These are phyloP conservation scores for Daldinia sp. DNA, from an alignment of 2,329 filamentous ascomycete species.

Conservation along the genomic window DNA sequence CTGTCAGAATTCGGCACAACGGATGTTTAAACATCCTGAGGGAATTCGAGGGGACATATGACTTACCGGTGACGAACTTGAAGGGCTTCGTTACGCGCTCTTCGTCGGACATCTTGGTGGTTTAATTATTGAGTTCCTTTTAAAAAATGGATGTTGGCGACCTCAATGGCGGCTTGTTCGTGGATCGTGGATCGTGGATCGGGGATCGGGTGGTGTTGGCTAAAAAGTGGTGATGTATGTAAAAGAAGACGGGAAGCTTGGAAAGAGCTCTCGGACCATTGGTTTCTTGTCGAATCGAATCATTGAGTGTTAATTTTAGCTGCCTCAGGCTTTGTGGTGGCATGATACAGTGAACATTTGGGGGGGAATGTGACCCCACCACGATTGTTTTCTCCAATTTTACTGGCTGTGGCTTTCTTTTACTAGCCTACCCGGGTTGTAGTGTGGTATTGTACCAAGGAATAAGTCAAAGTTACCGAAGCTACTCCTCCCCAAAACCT, in stretches of 20 bases:
- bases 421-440: no score
- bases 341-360: conserved; percentile 26
- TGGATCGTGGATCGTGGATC: no score
- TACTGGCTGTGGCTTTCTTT: conserved; percentile 31
- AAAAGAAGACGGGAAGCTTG: conserved; percentile 1
- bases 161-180: conserved; percentile 47
- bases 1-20: conserved; percentile 41
- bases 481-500: conserved; percentile 30
- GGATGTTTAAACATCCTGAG: conserved; percentile 38
- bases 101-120: conserved; percentile 87
- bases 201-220: no score
- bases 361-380: conserved; percentile 30
- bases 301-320: conserved; percentile 28
- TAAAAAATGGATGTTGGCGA: conserved; percentile 43
- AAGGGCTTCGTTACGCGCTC: conserved; percentile 96
- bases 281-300: conserved; percentile 34
- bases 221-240: conserved; percentile 20
- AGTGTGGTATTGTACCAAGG: no score
- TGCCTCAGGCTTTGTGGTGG: conserved; percentile 34
- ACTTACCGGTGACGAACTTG: conserved; percentile 99
- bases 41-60: conserved; percentile 41
- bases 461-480: conserved; percentile 35
- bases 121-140: conserved; percentile 42
- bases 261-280: conserved; percentile 18
- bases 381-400: conserved; percentile 34